Conservation (phyloP, 441 rosid genomes). For the Pelargonium citronellum region DNA sequence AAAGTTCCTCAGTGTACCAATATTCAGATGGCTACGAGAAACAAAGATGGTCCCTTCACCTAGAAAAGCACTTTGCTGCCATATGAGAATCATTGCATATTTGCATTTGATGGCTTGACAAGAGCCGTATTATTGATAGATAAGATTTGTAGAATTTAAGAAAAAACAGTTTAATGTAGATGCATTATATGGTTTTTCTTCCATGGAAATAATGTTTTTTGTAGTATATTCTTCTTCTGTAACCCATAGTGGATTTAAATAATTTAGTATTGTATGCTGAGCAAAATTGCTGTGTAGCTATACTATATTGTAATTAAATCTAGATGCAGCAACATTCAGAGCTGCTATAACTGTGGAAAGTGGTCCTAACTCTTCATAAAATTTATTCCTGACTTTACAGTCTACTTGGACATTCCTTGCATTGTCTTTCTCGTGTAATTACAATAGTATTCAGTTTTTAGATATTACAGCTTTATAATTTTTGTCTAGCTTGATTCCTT, state of each 20-base stretch:
- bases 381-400: not conserved
- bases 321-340: not conserved
- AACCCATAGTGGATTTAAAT: not conserved
- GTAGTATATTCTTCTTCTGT: not conserved
- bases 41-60: not conserved
- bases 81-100: not conserved
- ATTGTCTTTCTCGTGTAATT: not conserved
- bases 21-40: not conserved
- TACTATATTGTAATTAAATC: no score
- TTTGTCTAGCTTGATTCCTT: not conserved
- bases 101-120: no score
- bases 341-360: conserved; percentile 4
- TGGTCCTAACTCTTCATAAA: not conserved
- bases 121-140: no score
- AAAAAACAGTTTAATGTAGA: not conserved
- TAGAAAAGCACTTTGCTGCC: not conserved
- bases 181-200: not conserved
- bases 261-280: not conserved
- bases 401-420: not conserved
- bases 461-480: not conserved
- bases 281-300: not conserved
- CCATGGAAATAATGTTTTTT: not conserved
- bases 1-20: not conserved
- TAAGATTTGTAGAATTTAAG: not conserved
- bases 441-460: not conserved